Conservation (phyloP, 1,284 basidiomycete species). For the Spongispora temasekensis region DNA sequence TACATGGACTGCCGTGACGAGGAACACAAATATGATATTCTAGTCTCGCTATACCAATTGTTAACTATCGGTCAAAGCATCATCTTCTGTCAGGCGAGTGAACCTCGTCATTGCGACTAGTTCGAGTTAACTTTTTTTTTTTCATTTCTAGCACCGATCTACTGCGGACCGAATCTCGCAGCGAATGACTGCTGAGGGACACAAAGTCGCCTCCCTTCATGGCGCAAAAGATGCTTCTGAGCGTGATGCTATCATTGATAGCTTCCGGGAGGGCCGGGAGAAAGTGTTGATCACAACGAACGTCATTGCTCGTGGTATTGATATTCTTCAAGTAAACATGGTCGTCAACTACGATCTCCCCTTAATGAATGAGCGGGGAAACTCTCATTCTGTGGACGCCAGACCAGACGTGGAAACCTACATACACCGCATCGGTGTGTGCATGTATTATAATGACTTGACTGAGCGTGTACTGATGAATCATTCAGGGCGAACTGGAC, state of each 20-base stretch:
- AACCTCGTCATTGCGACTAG: not conserved
- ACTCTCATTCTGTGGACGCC: conserved; percentile 44
- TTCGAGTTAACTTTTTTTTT: conserved; percentile 6
- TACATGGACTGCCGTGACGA: conserved; percentile 94
- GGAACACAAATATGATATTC: conserved; percentile 94
- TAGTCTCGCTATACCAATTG: conserved; percentile 89
- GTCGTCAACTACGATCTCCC: conserved; percentile 99
- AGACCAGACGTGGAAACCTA: conserved; percentile 95
- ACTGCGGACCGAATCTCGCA: conserved; percentile 93
- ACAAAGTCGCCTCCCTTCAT: conserved; percentile 95
- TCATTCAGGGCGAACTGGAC: conserved; percentile 84
- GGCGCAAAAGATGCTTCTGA: conserved; percentile 90
- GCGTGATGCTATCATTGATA: conserved; percentile 92
- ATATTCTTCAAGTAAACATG: conserved; percentile 99
- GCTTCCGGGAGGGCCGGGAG: conserved; percentile 93
- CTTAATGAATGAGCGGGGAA: conserved; percentile 70
- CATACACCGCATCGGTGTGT: conserved; percentile 93
- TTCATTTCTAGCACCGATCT: conserved; percentile 66
- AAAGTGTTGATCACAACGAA: conserved; percentile 99
- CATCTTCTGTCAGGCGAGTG: conserved; percentile 87
- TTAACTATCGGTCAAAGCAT: conserved; percentile 97
- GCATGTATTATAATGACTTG: not conserved
- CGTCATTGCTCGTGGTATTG: conserved; percentile 97
- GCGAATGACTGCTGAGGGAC: conserved; percentile 91
- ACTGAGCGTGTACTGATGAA: conserved; percentile 3